Evolutionary conservation across 1,284 basidiomycete genomes (phyloP), one percentile per base, ranked within the genome.

Genomic region (Porodaedalea pini): DNA sequence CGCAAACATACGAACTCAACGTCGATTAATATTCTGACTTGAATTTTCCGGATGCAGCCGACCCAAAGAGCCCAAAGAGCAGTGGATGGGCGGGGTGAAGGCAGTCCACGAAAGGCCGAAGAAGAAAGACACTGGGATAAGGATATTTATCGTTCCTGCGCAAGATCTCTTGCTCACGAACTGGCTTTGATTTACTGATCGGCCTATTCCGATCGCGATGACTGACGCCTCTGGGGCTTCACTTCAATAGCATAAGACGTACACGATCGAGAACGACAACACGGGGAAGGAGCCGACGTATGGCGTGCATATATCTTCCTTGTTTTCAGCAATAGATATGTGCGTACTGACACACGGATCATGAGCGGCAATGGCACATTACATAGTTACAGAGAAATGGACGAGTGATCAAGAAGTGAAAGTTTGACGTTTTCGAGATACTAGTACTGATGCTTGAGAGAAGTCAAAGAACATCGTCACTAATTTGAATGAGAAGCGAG

Each of bases 191-290:
- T 31, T 7, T 15, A 6, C 15, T 15, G 27, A n/a, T 4, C 15
- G 27, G 0, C 11, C 6, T n/a, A n/a, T n/a, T n/a, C n/a, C n/a
- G n/a, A n/a, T n/a, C n/a, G n/a, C n/a, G n/a, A n/a, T n/a, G n/a
- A n/a, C n/a, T n/a, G n/a, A n/a, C n/a, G n/a, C n/a, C n/a, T n/a
- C n/a, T n/a, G n/a, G n/a, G n/a, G n/a, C n/a, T n/a, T n/a, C n/a
- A n/a, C n/a, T n/a, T n/a, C n/a, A n/a, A 13, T 15, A 60, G 58
- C 58, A 60, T 36, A 56, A 60, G 36, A 60, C 58, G 5, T 60
- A 57, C 17, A 57, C 58, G 4, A 56, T 60, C 8, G 7, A 29
- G 44, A 60, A 60, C 47, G 58, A 57, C n/a, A 60, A 57, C 11
- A 56, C 54, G 3, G 49, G 49, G 32, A 60, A 60, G 53, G 58